These are phyloP conservation scores for Microthlaspi erraticum DNA, from an alignment of 345 rosid genomes.

Conservation along the genomic window DNA sequence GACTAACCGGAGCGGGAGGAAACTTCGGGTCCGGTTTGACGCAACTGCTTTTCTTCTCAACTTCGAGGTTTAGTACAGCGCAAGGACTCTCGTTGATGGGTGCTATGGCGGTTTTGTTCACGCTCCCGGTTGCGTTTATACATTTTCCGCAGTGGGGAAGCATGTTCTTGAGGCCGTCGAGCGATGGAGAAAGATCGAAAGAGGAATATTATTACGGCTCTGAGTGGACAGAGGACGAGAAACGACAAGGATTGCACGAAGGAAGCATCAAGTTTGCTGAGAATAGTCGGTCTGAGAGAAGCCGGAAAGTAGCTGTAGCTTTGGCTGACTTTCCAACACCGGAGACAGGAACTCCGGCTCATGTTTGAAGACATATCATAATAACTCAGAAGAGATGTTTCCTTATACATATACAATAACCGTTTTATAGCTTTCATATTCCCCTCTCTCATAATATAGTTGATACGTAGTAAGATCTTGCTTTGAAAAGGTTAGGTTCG, in stretches of 20 bases:
- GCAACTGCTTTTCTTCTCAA: slow-evolving; percentile 67
- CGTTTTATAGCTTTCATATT: not conserved
- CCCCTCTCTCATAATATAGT: no score
- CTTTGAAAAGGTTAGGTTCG: slow-evolving; percentile 6
- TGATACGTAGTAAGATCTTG: slow-evolving; percentile 22
- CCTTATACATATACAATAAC: not conserved
- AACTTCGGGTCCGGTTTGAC: slow-evolving; percentile 85
- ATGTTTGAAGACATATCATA: slow-evolving; percentile 48
- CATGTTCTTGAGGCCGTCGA: slow-evolving; percentile 68
- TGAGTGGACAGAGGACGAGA: slow-evolving; percentile 78
- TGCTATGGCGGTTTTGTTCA: slow-evolving; percentile 64
- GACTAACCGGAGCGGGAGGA: slow-evolving; percentile 78
- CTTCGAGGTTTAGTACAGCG: slow-evolving; percentile 56
- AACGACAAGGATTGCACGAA: slow-evolving; percentile 59
- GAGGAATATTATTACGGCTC: slow-evolving; percentile 65
- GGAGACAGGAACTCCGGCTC: slow-evolving; percentile 49
- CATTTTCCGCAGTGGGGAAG: slow-evolving; percentile 90
- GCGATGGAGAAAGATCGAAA: slow-evolving; percentile 46
- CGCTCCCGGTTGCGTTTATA: slow-evolving; percentile 64
- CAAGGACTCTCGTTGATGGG: slow-evolving; percentile 75
- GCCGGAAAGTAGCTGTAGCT: slow-evolving; percentile 54
- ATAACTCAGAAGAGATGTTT: not conserved
- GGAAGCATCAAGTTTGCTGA: slow-evolving; percentile 74
- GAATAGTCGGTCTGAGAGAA: slow-evolving; percentile 76
- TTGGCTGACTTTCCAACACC: slow-evolving; percentile 55